These are phyloP conservation scores for Yamadazyma jaroonii DNA, from an alignment of 1,139 yeast species.

Conservation along the genomic window DNA sequence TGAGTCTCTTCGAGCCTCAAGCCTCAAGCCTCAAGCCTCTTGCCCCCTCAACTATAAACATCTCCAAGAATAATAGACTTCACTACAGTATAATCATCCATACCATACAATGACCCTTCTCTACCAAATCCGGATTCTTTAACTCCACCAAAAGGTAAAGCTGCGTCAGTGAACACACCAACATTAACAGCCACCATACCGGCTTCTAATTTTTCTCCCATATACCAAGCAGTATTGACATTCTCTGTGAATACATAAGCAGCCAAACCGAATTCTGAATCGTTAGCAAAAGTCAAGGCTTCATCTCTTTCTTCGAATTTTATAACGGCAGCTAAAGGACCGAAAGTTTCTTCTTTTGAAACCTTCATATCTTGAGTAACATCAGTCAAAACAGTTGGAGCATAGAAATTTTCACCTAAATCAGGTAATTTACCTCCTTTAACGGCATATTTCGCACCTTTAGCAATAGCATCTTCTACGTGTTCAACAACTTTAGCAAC, in stretches of 20 bases:
- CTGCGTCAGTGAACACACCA: constrained; percentile 46
- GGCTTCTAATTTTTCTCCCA: constrained; percentile 39
- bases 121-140: constrained; percentile 50
- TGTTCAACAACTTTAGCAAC: constrained; percentile 39
- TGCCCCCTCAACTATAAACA: constrained; percentile 28
- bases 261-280: constrained; percentile 44
- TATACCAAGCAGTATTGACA: constrained; percentile 55
- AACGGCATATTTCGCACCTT: constrained; percentile 41
- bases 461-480: constrained; percentile 37
- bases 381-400: constrained; percentile 39
- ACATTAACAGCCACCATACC: constrained; percentile 50
- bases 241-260: constrained; percentile 41
- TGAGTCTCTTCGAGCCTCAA: too few species aligned
- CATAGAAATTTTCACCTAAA: constrained; percentile 38
- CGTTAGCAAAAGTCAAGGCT: constrained; percentile 36
- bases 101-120: constrained; percentile 48
- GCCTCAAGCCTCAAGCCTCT: too few species aligned
- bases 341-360: constrained; percentile 44
- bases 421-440: constrained; percentile 41
- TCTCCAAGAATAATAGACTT: constrained; percentile 41
- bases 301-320: constrained; percentile 40
- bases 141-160: constrained; percentile 50
- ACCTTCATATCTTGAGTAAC: constrained; percentile 42
- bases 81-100: constrained; percentile 42
- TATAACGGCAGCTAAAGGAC: constrained; percentile 45